Evolutionary conservation across 2,329 filamentous ascomycete species (phyloP).

Genomic region (Exophiala viscosa): DNA sequence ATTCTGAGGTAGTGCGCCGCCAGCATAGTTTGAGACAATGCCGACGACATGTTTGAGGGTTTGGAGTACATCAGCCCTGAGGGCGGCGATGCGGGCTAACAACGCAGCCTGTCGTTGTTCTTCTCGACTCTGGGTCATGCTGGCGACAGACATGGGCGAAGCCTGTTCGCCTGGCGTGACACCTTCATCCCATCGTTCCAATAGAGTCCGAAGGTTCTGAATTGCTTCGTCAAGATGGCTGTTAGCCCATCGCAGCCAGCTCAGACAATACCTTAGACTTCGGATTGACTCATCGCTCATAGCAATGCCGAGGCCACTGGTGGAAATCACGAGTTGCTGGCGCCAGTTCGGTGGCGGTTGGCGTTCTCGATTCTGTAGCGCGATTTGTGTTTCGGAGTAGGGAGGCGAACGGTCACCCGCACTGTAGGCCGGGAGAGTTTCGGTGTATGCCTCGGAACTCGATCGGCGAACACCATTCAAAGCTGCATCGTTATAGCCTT

Average conservation of each 20-base stretch:
- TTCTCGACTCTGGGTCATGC: slow-evolving; percentile 30
- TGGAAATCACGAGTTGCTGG: slow-evolving; percentile 80
- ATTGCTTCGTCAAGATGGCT: slow-evolving; percentile 74
- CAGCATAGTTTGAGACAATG: slow-evolving; percentile 82
- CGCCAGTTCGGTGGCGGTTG: slow-evolving; percentile 60
- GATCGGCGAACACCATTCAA: slow-evolving; percentile 15
- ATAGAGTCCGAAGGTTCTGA: slow-evolving; percentile 65
- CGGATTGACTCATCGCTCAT: slow-evolving; percentile 85
- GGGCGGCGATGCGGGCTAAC: slow-evolving; percentile 59
- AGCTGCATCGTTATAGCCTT: slow-evolving; percentile 22
- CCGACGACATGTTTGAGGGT: slow-evolving; percentile 77
- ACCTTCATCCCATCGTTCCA: slow-evolving; percentile 75
- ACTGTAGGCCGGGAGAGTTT: slow-evolving; percentile 80
- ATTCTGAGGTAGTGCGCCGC: slow-evolving; percentile 87
- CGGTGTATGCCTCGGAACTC: slow-evolving; percentile 44
- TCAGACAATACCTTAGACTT: slow-evolving; percentile 79
- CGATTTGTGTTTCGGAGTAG: slow-evolving; percentile 25
- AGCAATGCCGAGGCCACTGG: slow-evolving; percentile 83
- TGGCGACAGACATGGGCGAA: slow-evolving; percentile 27
- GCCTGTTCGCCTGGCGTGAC: slow-evolving; percentile 32
- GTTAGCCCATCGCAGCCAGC: slow-evolving; percentile 76
- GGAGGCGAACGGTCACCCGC: slow-evolving; percentile 48
- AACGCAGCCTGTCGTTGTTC: slow-evolving; percentile 51
- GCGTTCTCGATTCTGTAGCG: slow-evolving; percentile 27
- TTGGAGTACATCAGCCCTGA: slow-evolving; percentile 69